Evolutionary conservation across 345 rosid species (phyloP).

Genomic region (Cardamine resedifolia): DNA sequence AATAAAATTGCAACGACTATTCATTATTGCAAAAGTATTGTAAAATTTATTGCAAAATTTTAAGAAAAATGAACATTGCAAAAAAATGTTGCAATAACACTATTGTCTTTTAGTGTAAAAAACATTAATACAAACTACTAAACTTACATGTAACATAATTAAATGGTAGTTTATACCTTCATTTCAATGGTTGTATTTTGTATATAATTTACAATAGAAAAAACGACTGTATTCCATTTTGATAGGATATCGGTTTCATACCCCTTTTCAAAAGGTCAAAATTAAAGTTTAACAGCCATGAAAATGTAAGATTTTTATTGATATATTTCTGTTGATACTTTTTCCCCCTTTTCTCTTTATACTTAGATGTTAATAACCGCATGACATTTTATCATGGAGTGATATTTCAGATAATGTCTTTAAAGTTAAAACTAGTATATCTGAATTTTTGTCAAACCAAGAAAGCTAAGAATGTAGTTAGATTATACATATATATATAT

Average conservation of each 20-base stretch:
- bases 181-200: background rate
- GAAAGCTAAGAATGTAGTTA: slow-evolving; percentile 21
- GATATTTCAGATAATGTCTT: slow-evolving; percentile 1
- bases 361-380: background rate
- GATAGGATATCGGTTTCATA: background rate
- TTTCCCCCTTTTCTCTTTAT: background rate
- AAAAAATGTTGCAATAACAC: no score
- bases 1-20: no score
- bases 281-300: background rate
- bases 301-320: background rate
- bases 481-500: slow-evolving; percentile 16
- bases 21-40: no score
- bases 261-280: background rate
- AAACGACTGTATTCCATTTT: background rate
- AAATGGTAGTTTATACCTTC: background rate
- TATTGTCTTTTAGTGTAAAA: no score
- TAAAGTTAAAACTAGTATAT: background rate
- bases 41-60: no score
- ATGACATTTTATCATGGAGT: background rate
- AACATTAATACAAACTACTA: no score
- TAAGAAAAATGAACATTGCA: no score
- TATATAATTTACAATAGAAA: background rate
- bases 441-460: background rate
- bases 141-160: no score
- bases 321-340: no score